Percentiles rank a stretch among this genome's conserved stretches.
These are phyloP conservation scores for Mariannaea elegans DNA, from an alignment of 2,329 filamentous ascomycete species.

Conservation along the genomic window DNA sequence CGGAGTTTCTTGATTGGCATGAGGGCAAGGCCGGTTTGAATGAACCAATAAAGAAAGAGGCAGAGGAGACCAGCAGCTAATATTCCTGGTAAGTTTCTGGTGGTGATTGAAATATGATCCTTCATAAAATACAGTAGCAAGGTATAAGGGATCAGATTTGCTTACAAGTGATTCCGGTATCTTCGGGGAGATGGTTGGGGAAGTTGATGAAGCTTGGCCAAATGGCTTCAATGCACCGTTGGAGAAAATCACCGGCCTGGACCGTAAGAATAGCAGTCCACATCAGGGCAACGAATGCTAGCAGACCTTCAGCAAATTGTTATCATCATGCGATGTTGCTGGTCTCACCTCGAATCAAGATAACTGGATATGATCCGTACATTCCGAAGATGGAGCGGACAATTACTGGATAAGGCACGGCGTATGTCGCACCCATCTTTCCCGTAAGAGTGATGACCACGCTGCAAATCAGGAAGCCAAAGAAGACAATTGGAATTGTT, in stretches of 20 bases:
- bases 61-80: constrained; percentile 7
- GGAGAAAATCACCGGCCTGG: constrained; percentile 7
- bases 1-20: constrained; percentile 8
- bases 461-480: constrained; percentile 7
- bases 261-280: constrained; percentile 11
- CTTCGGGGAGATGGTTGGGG: not conserved
- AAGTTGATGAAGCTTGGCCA: constrained; percentile 2
- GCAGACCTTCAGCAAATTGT: not conserved
- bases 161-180: constrained; percentile 8
- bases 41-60: constrained; percentile 9
- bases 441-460: constrained; percentile 3
- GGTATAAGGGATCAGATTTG: not conserved
- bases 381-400: constrained; percentile 12
- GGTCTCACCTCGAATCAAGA: constrained; percentile 10
- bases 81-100: not conserved
- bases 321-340: not conserved
- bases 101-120: not conserved
- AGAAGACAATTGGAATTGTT: constrained; percentile 9
- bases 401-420: constrained; percentile 7
- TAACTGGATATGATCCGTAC: constrained; percentile 9
- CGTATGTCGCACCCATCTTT: constrained; percentile 8
- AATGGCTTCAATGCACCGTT: constrained; percentile 5
- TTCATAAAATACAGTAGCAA: not conserved
- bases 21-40: not conserved
- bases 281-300: constrained; percentile 8